Percentiles rank a stretch among this genome's conserved stretches.
These are phyloP conservation scores for Thoreauomyces humboldtii DNA, from an alignment of 192 early-diverging fungal genomes.

Conservation along the genomic window DNA sequence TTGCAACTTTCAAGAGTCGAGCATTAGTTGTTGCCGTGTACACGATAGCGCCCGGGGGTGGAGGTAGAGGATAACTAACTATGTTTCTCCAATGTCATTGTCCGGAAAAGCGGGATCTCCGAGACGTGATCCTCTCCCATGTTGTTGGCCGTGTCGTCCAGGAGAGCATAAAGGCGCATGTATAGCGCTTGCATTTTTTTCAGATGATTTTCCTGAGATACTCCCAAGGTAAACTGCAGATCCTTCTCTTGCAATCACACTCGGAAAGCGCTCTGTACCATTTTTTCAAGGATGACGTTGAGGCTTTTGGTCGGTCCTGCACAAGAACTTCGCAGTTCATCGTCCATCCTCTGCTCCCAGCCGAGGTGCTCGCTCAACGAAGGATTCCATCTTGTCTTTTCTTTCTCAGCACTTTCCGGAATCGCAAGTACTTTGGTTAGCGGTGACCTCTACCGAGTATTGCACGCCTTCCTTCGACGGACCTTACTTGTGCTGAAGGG, in stretches of 20 bases:
- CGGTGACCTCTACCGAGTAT: too few species aligned
- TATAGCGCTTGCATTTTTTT: constrained; percentile 11
- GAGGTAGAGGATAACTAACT: constrained; percentile 4
- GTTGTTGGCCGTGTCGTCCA: constrained; percentile 27
- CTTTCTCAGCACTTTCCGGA: too few species aligned
- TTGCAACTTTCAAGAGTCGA: too few species aligned
- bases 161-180: not conserved
- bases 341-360: not conserved
- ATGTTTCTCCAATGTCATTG: constrained; percentile 5
- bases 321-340: not conserved
- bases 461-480: too few species aligned
- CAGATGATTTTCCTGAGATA: not conserved
- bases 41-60: too few species aligned
- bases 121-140: constrained; percentile 8
- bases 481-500: constrained; percentile 12
- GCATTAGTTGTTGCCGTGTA: too few species aligned
- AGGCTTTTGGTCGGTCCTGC: not conserved
- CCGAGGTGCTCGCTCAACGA: not conserved
- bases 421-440: too few species aligned
- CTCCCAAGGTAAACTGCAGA: too few species aligned
- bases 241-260: too few species aligned
- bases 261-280: not conserved
- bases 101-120: constrained; percentile 2
- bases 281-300: not conserved
- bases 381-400: not conserved